Evolutionary conservation across 805 yeast genomes (phyloP), one percentile per base, ranked within the genome.

Genomic region (Starmerella riodocensis): DNA sequence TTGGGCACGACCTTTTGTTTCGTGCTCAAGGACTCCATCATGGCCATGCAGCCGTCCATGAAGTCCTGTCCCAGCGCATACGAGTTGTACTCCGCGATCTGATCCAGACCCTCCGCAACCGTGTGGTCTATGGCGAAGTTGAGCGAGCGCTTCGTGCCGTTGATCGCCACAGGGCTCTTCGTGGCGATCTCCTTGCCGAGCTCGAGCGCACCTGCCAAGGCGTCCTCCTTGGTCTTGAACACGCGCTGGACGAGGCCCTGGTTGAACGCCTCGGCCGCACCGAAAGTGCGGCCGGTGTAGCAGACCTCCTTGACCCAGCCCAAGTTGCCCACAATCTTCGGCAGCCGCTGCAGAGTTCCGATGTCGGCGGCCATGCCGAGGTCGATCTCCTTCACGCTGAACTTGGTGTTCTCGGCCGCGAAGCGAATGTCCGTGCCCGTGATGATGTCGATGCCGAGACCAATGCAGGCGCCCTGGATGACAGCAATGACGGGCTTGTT

Each of bases 301-400:
- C 79, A 73, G 34, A 72, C 58, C 48, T 76, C 79, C 53, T 67
- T 68, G 44, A 77, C 58, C 60, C 71, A 64, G 4, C 82, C 74
- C 13, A 63, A 58, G 54, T 76, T 76, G 31, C 67, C 67, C 16
- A 69, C 67, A 1, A 75, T 41, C 16, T 53, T 52, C 4, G 82
- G 77, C 41, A 78, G 52, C 53, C 88, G 65, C 58, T 80, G 86
- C 42, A 80, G 62, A 1, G 81, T 67, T 4, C 93, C 93, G 52
- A 80, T 77, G 54, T 81, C 91, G 1, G 91, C 85, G 28, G 81
- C 70, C 53, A 81, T 65, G 3, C 88, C 91, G 39, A 80, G 65
- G 45, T 74, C 71, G 43, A 79, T 73, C 58, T 80, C 93, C 41
- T 78, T 70, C 41, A 81, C 70, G 30, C 78, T 67, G 47, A 78